Base-by-base conservation (phyloP, 1,284 basidiomycete species). In the Termitomyces sp. region DNA sequence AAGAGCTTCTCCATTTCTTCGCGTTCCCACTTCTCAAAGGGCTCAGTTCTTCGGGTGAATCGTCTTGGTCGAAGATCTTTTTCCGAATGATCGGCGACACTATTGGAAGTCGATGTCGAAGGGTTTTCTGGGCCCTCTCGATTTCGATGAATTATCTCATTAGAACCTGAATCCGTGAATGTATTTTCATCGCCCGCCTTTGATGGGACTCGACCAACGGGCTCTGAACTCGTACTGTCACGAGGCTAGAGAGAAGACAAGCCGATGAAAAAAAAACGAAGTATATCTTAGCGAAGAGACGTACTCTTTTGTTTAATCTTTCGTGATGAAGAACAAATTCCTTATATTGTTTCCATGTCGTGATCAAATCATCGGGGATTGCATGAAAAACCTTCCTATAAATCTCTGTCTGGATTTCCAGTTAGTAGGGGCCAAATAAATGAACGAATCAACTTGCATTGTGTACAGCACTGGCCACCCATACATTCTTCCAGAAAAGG, bases 301-400 rank as follows among this genome's bases (percentile, higher is more conserved):
- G 59, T 63, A 88, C 88, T 34, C 78, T 79, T 70, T 83, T 87
- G 61, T 78, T 82, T 58, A 92, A 71, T 31, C 89, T 83, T 61
- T 93, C 92, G 56, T 91, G 86, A 64, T 91, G 80, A 33, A 79
- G 71, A 40, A 86, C 70, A 63, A 92, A 96, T 57, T 94, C 88
- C 67, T 88, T 94, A 74, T 96, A 96, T 66, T 92, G 90, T 64
- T 94, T 93, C 95, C 94, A 98, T 0, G 93, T 94, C 1, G 88
- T 89, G 52, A 97, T 83, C 13, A 87, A 74, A 68, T 98, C 94
- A 67, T 97, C 94, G 3, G 94, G 94, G 43, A 94, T 77, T 47
- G 90, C 88, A 65, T 93, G 87, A 75, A 98, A 98, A 1, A 97
- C 93, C 68, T 91, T 94, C 54, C 93, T 86, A 73, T 84, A 96